A percentile compares a stretch with the other conserved stretches of the same genome.
These are phyloP conservation scores for Aspergillus steynii DNA, from an alignment of 495 filamentous ascomycete genomes.

Conservation along the genomic window DNA sequence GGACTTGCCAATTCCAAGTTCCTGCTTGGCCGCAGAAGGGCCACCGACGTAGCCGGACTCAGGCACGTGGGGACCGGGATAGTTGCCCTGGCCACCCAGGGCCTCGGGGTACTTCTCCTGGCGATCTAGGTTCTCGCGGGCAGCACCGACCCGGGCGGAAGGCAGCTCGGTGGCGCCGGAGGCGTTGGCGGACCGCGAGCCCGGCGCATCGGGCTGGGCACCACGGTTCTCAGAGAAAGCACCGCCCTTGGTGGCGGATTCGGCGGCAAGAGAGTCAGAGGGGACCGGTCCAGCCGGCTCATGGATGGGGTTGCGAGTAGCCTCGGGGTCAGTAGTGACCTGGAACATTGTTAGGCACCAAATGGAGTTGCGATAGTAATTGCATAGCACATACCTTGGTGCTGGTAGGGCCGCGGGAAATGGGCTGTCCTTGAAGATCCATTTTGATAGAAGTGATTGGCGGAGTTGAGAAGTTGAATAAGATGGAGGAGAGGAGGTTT, in stretches of 20 bases:
- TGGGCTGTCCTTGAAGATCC: conserved; percentile 52
- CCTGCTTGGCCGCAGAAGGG: conserved; percentile 39
- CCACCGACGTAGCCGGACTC: conserved; percentile 45
- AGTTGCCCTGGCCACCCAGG: conserved; percentile 50
- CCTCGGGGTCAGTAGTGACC: conserved; percentile 51
- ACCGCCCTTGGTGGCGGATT: conserved; percentile 55
- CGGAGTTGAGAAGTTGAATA: not conserved
- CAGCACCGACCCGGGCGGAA: conserved; percentile 48
- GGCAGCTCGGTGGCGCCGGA: conserved; percentile 51
- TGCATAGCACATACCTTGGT: conserved; percentile 39
- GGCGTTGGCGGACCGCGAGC: conserved; percentile 35
- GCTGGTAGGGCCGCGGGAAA: conserved; percentile 35
- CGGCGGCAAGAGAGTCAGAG: conserved; percentile 65
- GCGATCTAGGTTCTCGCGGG: conserved; percentile 46
- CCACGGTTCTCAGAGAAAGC: conserved; percentile 53
- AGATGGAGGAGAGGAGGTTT: not conserved
- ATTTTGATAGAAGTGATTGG: conserved; percentile 24
- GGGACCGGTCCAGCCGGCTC: conserved; percentile 59
- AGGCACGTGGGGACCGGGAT: conserved; percentile 45
- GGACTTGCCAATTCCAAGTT: conserved; percentile 9
- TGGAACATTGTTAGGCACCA: conserved; percentile 10
- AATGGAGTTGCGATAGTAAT: not conserved
- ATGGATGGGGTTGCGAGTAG: conserved; percentile 40
- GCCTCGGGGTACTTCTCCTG: conserved; percentile 51
- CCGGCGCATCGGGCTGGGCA: conserved; percentile 47